Percentiles rank a stretch among this genome's conserved stretches.
Conservation (phyloP, 2,329 filamentous ascomycete species). For the Cladosporium cucumerinum region DNA sequence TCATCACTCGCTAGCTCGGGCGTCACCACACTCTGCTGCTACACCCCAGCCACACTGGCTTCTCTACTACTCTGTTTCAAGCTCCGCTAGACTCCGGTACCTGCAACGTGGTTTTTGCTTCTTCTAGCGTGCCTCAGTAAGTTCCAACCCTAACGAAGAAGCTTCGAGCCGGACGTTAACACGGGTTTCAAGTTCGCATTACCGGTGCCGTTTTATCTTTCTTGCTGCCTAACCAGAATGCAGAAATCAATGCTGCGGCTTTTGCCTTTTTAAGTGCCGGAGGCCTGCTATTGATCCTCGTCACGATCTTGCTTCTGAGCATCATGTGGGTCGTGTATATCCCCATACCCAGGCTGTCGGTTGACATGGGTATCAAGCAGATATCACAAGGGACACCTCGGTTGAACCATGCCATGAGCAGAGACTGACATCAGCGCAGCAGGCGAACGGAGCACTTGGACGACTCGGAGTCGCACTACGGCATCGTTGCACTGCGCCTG, state of each 20-base stretch:
- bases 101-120: background rate
- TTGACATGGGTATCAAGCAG: background rate
- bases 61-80: background rate
- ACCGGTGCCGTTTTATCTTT: background rate
- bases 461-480: background rate
- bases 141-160: background rate
- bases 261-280: conserved; percentile 3
- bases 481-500: background rate
- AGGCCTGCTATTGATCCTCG: background rate
- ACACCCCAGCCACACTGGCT: background rate
- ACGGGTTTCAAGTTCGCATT: background rate
- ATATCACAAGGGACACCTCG: background rate
- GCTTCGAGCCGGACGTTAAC: background rate
- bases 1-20: conserved; percentile 2
- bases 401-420: background rate
- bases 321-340: background rate
- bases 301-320: conserved; percentile 1
- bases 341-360: background rate
- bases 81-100: background rate
- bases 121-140: conserved; percentile 8
- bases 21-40: conserved; percentile 6
- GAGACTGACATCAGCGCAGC: background rate
- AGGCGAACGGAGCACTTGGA: background rate
- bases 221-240: background rate
- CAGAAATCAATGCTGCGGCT: conserved; percentile 1